phyloP scores from a whole-genome alignment of 768 basidiomycete genomes.

The Trametes maxima region DNA sequence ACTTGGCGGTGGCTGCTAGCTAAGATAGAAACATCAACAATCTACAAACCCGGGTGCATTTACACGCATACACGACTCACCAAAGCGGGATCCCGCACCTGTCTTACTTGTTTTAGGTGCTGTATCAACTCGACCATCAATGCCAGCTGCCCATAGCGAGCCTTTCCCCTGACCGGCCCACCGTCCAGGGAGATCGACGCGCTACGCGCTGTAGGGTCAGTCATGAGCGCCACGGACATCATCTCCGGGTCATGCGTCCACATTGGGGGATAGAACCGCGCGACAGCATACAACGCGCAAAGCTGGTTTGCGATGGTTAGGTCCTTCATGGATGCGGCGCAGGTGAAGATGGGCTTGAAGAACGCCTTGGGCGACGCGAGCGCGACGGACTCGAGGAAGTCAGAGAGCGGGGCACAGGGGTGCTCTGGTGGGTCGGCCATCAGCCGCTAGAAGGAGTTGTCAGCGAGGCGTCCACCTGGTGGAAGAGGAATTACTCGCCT shows the following conservation, averaged over 20 bases:
- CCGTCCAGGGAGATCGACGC: slow-evolving; percentile 25
- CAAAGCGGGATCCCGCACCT: slow-evolving; percentile 43
- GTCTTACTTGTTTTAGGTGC: slow-evolving; percentile 47
- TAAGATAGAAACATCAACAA: not conserved
- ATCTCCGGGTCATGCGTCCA: slow-evolving; percentile 76
- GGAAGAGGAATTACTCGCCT: slow-evolving; percentile 41
- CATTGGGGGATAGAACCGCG: slow-evolving; percentile 59
- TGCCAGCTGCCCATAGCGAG: slow-evolving; percentile 63
- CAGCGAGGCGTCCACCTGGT: not conserved
- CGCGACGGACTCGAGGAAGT: slow-evolving; percentile 55
- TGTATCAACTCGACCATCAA: slow-evolving; percentile 64
- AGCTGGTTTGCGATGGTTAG: slow-evolving; percentile 61
- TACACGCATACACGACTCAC: slow-evolving; percentile 31
- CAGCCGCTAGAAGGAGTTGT: slow-evolving; percentile 48
- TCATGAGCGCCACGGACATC: slow-evolving; percentile 70
- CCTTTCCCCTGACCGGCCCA: slow-evolving; percentile 44
- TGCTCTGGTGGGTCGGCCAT: slow-evolving; percentile 53
- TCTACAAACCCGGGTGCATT: not conserved
- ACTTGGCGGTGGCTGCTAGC: slow-evolving; percentile 31
- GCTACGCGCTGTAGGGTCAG: slow-evolving; percentile 37
- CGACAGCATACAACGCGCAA: slow-evolving; percentile 51
- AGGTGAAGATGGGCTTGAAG: slow-evolving; percentile 71
- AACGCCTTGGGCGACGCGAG: slow-evolving; percentile 60
- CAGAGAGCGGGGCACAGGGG: slow-evolving; percentile 49
- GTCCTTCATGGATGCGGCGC: slow-evolving; percentile 66